phyloP scores from a whole-genome alignment of 352 stramenopile species.

The Globisporangium mamillatum region DNA sequence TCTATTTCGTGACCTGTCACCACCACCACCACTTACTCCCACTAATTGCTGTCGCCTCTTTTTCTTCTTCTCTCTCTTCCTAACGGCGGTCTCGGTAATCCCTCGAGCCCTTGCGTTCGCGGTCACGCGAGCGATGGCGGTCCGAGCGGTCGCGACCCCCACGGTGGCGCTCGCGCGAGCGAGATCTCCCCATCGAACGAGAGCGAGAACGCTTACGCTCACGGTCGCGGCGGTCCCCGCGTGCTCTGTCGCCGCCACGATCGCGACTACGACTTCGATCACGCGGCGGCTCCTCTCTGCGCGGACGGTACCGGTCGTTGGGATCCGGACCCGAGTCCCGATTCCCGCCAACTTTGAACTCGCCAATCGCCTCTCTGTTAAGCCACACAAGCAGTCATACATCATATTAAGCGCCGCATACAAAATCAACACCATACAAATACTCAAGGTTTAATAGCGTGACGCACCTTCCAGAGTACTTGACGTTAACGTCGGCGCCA shows the following conservation, averaged over 20 bases:
- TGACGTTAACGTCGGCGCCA: slow-evolving; percentile 77
- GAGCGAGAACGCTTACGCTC: slow-evolving; percentile 36
- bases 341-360: slow-evolving; percentile 15
- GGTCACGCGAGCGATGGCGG: slow-evolving; percentile 25
- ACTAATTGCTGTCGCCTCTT: not conserved
- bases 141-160: slow-evolving; percentile 33
- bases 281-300: slow-evolving; percentile 19
- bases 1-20: slow-evolving; percentile 11
- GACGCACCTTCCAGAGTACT: slow-evolving; percentile 59
- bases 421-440: not conserved
- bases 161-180: slow-evolving; percentile 26
- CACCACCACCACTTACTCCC: not conserved
- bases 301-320: slow-evolving; percentile 33
- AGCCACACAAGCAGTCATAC: not conserved
- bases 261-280: slow-evolving; percentile 37
- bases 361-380: slow-evolving; percentile 22
- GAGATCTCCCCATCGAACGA: slow-evolving; percentile 29
- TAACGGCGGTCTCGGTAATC: slow-evolving; percentile 48
- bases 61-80: not conserved
- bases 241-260: slow-evolving; percentile 21
- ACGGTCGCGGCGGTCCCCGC: slow-evolving; percentile 16
- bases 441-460: not conserved
- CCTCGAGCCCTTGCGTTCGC: slow-evolving; percentile 47
- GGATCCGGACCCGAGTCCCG: slow-evolving; percentile 30
- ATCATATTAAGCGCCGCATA: not conserved